Percentiles rank a stretch among this genome's conserved stretches.
phyloP scores from a whole-genome alignment of 768 basidiomycete species.

The Lenzites betulinus region DNA sequence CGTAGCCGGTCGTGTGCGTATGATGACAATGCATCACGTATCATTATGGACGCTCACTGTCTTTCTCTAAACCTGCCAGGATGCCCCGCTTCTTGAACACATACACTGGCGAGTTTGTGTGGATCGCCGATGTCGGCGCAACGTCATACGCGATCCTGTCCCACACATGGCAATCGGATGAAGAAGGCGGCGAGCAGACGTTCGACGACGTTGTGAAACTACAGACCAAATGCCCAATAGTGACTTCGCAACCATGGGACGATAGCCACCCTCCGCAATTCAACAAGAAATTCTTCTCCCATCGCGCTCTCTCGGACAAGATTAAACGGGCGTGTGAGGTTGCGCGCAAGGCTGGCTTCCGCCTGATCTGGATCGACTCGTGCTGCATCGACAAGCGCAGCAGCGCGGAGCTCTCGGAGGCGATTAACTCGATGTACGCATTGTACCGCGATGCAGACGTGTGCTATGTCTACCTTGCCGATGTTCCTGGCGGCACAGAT shows the following conservation, averaged over 20 bases:
- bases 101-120: background rate
- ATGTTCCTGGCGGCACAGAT: background rate
- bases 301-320: background rate
- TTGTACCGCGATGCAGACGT: background rate
- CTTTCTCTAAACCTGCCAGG: too few relatives aligned
- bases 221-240: too few relatives aligned
- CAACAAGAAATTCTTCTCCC: background rate
- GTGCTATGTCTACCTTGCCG: background rate
- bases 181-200: background rate
- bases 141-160: background rate
- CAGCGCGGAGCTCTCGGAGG: conserved; percentile 1
- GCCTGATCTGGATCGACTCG: background rate
- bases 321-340: background rate
- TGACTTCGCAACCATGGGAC: too few relatives aligned
- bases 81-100: background rate
- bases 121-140: background rate
- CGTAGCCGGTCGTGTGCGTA: too few relatives aligned
- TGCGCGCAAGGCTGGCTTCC: background rate
- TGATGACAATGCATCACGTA: too few relatives aligned
- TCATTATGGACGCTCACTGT: too few relatives aligned
- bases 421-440: background rate
- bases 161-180: background rate
- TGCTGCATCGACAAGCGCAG: conserved; percentile 1
- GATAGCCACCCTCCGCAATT: background rate
- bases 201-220: background rate